Conservation (phyloP, 2,329 filamentous ascomycete genomes). For the Pseudogymnoascus sp. region DNA sequence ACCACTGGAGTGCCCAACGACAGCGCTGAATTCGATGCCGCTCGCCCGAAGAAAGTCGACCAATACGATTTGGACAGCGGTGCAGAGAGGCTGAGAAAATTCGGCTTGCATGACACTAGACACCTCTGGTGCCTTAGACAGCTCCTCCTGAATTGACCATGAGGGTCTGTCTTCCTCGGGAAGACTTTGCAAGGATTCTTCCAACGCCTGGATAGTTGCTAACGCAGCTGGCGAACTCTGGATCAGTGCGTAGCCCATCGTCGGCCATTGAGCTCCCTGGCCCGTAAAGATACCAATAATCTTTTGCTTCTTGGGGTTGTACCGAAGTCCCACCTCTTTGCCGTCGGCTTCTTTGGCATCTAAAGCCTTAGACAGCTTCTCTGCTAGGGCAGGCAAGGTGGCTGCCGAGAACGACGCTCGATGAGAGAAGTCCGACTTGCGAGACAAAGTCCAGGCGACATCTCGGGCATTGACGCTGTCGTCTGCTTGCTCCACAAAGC, state of each 20-base stretch:
- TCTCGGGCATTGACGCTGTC: not conserved
- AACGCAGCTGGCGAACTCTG: not conserved
- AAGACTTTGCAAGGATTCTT: not conserved
- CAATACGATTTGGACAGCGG: constrained; percentile 41
- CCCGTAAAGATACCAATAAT: constrained; percentile 18
- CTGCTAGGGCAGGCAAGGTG: constrained; percentile 3
- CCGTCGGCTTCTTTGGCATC: not conserved
- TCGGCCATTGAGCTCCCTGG: constrained; percentile 23
- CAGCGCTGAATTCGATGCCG: constrained; percentile 29
- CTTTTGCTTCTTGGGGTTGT: constrained; percentile 10
- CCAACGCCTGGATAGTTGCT: not conserved
- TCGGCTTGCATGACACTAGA: constrained; percentile 35
- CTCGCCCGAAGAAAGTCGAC: constrained; percentile 37
- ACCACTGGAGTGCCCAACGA: constrained; percentile 38
- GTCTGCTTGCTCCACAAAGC: not conserved
- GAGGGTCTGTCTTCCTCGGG: constrained; percentile 13
- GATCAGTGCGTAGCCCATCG: constrained; percentile 20
- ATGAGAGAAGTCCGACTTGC: not conserved
- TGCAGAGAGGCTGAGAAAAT: constrained; percentile 36
- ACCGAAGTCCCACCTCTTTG: not conserved
- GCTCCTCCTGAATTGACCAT: constrained; percentile 1
- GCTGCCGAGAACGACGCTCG: constrained; percentile 9
- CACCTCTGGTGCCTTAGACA: not conserved
- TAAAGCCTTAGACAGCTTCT: constrained; percentile 9
- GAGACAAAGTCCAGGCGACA: not conserved